These are phyloP conservation scores for Gossypium turneri DNA, from an alignment of 345 rosid genomes.

Conservation along the genomic window DNA sequence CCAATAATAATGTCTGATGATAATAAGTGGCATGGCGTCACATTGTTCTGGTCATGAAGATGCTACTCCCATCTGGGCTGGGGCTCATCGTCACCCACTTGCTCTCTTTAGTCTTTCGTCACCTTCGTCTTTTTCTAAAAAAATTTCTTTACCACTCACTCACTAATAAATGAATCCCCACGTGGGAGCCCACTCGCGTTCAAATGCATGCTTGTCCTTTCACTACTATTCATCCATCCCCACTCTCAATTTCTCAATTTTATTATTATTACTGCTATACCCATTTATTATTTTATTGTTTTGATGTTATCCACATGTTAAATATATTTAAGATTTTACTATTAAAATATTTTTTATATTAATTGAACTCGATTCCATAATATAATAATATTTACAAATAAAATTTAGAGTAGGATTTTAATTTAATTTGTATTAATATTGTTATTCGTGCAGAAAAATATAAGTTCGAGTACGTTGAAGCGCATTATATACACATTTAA, in stretches of 20 bases:
- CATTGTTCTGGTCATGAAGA: not conserved
- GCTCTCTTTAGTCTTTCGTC: constrained; percentile 4
- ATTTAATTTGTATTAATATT: no score
- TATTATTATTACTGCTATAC: not conserved
- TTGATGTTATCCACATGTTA: no score
- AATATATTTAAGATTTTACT: no score
- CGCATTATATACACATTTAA: fast-evolving
- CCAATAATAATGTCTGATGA: not conserved
- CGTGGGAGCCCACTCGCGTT: constrained; percentile 10
- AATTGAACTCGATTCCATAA: no score
- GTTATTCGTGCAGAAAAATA: fast-evolving
- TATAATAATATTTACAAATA: no score
- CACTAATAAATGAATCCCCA: not conserved
- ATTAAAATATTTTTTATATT: no score
- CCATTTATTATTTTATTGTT: no score
- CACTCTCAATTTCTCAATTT: not conserved
- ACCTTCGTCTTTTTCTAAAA: not conserved
- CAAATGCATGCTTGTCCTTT: constrained; percentile 5
- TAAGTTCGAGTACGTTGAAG: fast-evolving
- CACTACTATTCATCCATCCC: not conserved
- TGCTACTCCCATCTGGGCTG: not conserved
- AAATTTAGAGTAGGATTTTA: no score
- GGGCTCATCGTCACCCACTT: constrained; percentile 10
- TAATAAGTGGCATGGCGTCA: not conserved
- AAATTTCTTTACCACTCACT: no score